Percentiles rank a stretch among this genome's conserved stretches.
These are phyloP conservation scores for Nephelium lappaceum DNA, from an alignment of 345 rosid species.

Conservation along the genomic window DNA sequence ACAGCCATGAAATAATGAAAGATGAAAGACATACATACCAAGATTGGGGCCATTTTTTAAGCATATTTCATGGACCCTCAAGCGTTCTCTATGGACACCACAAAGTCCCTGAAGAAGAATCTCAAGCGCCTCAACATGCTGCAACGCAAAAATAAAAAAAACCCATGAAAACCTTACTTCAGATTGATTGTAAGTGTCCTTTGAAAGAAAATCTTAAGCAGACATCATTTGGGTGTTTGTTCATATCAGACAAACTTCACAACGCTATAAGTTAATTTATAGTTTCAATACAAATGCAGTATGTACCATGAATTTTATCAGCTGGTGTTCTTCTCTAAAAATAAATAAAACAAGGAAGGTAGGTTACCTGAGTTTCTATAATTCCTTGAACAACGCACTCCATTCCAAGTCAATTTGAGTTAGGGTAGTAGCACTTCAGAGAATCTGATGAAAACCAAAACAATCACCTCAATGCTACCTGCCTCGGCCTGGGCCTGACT, in stretches of 20 bases:
- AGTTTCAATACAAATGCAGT: too few relatives aligned
- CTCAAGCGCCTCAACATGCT: constrained; percentile 99
- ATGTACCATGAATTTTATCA: too few relatives aligned
- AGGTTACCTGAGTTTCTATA: constrained; percentile 65
- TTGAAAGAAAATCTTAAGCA: background rate
- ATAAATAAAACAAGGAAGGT: background rate
- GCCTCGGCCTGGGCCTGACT: too few relatives aligned
- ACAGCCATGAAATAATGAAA: too few relatives aligned
- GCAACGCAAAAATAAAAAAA: constrained; percentile 20
- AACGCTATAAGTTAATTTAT: too few relatives aligned
- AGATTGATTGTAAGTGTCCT: too few relatives aligned
- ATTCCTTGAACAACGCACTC: constrained; percentile 83
- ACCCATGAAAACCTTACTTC: background rate
- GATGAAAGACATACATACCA: constrained; percentile 36
- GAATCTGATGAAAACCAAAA: background rate
- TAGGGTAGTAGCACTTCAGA: background rate
- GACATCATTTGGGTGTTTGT: background rate
- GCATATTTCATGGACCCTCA: constrained; percentile 88
- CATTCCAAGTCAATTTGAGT: constrained; percentile 32
- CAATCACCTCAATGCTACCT: too few relatives aligned
- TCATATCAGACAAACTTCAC: background rate
- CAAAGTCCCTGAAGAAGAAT: constrained; percentile 98
- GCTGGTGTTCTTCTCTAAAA: background rate
- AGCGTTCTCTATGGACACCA: constrained; percentile 85
- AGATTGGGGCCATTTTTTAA: constrained; percentile 79